These are phyloP conservation scores for Rhodotorula sp. DNA, from an alignment of 1,284 basidiomycete species.

Conservation along the genomic window DNA sequence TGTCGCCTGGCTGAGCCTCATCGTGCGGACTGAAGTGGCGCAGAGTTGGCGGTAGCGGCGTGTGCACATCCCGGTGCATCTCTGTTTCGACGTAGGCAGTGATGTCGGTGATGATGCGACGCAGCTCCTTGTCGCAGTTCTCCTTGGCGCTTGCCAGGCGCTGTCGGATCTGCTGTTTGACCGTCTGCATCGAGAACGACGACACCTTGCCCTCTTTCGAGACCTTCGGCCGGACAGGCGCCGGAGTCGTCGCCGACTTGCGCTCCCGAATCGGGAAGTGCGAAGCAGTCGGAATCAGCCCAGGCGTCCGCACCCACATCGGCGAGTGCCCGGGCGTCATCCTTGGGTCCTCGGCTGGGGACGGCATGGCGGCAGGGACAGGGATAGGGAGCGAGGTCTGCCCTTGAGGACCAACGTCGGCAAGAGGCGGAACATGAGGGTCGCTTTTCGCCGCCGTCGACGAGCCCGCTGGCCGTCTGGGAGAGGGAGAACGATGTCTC, in stretches of 20 bases:
- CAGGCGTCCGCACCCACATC: conserved; percentile 44
- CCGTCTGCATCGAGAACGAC: conserved; percentile 59
- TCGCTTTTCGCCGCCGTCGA: background rate
- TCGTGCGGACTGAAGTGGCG: conserved; percentile 23
- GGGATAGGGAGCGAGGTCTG: conserved; percentile 16
- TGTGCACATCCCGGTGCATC: conserved; percentile 54
- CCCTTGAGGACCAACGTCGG: background rate
- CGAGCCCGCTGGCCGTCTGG: background rate
- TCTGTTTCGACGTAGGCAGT: conserved; percentile 90
- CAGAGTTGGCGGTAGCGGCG: conserved; percentile 43
- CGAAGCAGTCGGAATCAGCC: conserved; percentile 36
- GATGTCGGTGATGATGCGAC: conserved; percentile 86
- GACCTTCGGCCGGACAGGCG: conserved; percentile 2
- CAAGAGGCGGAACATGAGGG: conserved; percentile 6
- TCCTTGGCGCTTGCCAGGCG: conserved; percentile 88
- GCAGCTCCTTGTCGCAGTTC: conserved; percentile 91
- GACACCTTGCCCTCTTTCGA: conserved; percentile 11
- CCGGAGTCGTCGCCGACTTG: background rate
- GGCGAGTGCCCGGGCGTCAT: conserved; percentile 40
- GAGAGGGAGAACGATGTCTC: background rate
- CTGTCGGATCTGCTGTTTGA: conserved; percentile 86
- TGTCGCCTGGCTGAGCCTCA: background rate
- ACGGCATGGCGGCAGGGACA: background rate
- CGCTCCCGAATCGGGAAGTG: conserved; percentile 22
- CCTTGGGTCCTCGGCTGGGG: conserved; percentile 20